A percentile compares a stretch with the other conserved stretches of the same genome.
Evolutionary conservation across 108 stramenopile genomes (phyloP).

Genomic region (Conticribra weissflogii): DNA sequence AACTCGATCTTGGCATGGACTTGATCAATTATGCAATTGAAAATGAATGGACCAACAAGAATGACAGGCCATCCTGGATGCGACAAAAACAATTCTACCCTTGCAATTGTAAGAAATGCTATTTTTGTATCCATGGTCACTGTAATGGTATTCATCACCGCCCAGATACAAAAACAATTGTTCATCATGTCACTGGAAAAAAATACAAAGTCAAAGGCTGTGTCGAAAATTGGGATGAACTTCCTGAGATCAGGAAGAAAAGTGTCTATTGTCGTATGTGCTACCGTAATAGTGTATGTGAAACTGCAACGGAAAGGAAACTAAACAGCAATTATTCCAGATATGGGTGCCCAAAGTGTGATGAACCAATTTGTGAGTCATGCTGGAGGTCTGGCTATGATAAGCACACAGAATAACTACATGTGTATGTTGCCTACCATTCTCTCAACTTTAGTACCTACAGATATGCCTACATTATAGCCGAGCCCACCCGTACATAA

Average conservation of each 20-base stretch:
- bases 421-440: no score
- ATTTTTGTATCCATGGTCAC: conserved; percentile 16
- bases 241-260: no score
- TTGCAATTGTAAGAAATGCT: conserved; percentile 19
- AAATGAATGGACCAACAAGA: conserved; percentile 14
- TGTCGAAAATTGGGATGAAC: background rate
- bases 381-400: background rate
- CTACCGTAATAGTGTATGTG: background rate
- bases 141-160: conserved; percentile 6
- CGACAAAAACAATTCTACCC: conserved; percentile 12
- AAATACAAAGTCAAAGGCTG: background rate
- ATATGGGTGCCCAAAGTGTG: background rate
- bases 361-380: background rate
- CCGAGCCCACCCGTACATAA: no score
- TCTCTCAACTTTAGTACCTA: no score
- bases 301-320: background rate
- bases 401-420: no score
- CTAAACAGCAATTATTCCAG: background rate
- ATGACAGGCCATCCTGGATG: conserved; percentile 18
- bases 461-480: no score
- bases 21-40: conserved; percentile 23
- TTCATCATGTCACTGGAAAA: background rate
- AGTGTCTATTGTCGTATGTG: background rate
- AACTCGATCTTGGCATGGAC: conserved; percentile 16
- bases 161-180: background rate